Conservation (phyloP, 2,329 filamentous ascomycete species). For the Diaporthe sp. region DNA sequence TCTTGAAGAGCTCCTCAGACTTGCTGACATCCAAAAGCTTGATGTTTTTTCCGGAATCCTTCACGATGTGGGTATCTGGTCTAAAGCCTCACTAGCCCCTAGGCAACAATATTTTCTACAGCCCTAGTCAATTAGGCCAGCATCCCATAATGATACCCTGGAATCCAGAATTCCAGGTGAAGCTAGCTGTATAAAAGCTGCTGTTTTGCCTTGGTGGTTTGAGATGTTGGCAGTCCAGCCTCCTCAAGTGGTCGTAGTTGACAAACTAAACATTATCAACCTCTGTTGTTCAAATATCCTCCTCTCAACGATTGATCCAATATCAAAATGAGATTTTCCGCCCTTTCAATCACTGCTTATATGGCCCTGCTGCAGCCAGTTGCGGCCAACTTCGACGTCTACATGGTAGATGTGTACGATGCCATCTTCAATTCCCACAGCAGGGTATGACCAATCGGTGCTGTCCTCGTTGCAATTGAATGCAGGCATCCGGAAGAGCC, state of each 20-base stretch:
- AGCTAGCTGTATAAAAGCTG: not conserved
- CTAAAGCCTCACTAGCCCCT: conserved; percentile 8
- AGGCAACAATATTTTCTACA: conserved; percentile 5
- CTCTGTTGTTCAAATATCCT: not conserved
- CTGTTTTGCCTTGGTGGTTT: not conserved
- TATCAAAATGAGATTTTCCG: not conserved
- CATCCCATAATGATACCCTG: not conserved
- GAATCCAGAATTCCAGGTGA: not conserved
- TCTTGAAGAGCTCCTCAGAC: not conserved
- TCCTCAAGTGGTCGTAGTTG: not conserved
- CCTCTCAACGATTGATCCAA: not conserved
- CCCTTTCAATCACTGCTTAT: not conserved
- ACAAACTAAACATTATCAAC: not conserved
- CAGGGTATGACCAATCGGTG: not conserved
- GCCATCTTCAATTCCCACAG: conserved; percentile 2
- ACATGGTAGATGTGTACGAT: conserved; percentile 24
- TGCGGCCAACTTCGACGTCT: conserved; percentile 11
- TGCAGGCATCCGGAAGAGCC: too few relatives aligned
- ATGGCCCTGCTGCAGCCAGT: conserved; percentile 12
- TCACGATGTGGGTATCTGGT: not conserved
- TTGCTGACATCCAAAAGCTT: conserved; percentile 12
- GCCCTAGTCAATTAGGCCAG: not conserved
- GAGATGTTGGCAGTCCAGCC: not conserved
- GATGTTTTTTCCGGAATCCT: conserved; percentile 8
- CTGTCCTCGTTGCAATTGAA: not conserved